Evolutionary conservation across 345 rosid genomes (phyloP), one percentile per base, ranked within the genome.

Genomic region (Luvunga scandens): DNA sequence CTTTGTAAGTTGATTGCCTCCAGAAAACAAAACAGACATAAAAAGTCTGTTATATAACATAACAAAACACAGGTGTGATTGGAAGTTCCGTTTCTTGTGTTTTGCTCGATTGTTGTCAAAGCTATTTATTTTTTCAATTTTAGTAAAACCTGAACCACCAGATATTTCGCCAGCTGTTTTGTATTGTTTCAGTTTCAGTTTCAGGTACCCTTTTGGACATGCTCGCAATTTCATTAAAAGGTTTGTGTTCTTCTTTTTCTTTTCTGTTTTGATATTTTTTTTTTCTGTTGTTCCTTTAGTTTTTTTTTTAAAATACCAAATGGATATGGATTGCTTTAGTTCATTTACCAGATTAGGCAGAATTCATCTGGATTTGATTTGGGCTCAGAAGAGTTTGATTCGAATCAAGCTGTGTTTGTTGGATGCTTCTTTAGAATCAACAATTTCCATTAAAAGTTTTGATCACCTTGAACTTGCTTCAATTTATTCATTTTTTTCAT

Each of bases 401-500:
- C 65, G 66, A 65, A 73, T 53, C 77, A 69, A 50, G 62, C 2
- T 48, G 33, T 14, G 71, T 78, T 78, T 78, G 9, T 68, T 39
- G 31, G 50, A 27, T n/a, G 21, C 72, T 68, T 16, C 30, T 42
- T 39, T 68, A 30, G 33, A 72, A 76, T 71, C 10, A 45, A 64
- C 33, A 64, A 39, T 65, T 67, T 81, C 76, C 50, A n/a, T 75
- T 79, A 57, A 62, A 81, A 84, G 90, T 81, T 33, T 65, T 38
- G 50, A 50, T 48, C 28, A 14, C 7, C 28, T 60, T 50, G 10
- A 12, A 57, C 42, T 72, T 42, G 57, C 57, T 53, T 53, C 57
- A 18, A 53, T 53, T 50, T 19, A 53, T 53, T 53, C 22, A 19
- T 4, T 14, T 50, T 16, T 53, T 53, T 53, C 7, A 53, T 70